These are phyloP conservation scores for Perkinsus olseni DNA, from an alignment of 169 alveolate species.

Conservation along the genomic window DNA sequence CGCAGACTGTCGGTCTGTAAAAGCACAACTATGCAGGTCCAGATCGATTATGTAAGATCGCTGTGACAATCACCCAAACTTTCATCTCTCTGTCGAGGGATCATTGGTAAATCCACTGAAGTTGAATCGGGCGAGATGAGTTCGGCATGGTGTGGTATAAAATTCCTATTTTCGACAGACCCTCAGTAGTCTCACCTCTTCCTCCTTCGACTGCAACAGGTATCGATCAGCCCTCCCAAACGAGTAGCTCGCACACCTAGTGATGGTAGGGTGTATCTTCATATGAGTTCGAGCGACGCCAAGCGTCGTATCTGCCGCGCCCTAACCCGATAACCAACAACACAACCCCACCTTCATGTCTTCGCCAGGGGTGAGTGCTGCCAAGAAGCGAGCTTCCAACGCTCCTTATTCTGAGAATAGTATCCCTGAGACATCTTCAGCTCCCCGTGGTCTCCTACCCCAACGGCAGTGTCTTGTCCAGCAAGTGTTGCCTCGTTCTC, in stretches of 20 bases:
- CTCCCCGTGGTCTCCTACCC: not conserved
- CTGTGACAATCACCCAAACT: no score
- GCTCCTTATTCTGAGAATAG: not conserved
- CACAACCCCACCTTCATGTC: no score
- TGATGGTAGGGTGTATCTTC: not conserved
- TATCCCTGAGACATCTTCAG: not conserved
- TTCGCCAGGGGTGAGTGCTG: not conserved
- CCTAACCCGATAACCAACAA: no score
- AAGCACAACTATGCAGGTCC: no score
- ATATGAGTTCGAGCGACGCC: not conserved
- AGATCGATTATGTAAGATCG: no score
- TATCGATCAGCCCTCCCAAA: not conserved
- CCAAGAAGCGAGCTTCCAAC: not conserved
- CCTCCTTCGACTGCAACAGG: not conserved
- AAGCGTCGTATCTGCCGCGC: not conserved
- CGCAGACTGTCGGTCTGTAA: not conserved
- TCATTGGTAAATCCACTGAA: no score
- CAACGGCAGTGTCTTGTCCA: not conserved
- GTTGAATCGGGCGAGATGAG: no score
- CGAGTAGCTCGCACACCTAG: not conserved
- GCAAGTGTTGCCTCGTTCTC: not conserved
- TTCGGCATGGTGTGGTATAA: no score
- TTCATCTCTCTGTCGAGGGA: no score
- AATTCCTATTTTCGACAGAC: not conserved
- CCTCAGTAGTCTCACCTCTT: not conserved